Evolutionary conservation across 2,329 filamentous ascomycete genomes (phyloP), one percentile per base, ranked within the genome.

Genomic region (Hypomyces perniciosus): DNA sequence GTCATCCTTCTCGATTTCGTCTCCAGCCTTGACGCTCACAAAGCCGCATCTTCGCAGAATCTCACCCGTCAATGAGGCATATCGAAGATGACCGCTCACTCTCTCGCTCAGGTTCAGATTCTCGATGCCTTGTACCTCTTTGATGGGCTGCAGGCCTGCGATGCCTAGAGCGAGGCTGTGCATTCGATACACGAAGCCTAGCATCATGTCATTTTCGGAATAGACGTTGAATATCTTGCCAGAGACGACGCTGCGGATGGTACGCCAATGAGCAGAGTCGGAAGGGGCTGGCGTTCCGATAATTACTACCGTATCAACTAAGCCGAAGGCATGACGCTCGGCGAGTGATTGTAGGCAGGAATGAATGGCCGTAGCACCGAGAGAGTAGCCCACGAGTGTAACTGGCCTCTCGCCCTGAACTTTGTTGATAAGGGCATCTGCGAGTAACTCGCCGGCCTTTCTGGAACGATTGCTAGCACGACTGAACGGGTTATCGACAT

Each of bases 191-290:
- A 96, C 73, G 64, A 96, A 92, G 1, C 83, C 90, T 1, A 96
- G 81, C 31, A 96, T 83, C 61, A 89, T 88, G 67, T 96, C 91
- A 54, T 93, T 91, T 47, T 85, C 83, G 2, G 88, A 92, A 68
- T 86, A 96, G 7, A 92, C 89, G 59, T 96, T 96, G 59, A 95
- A 86, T 6, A 96, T 77, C 51, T 86, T 80, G 2, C 91, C 90
- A 2, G 85, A 81, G 1, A 95, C 90, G 1, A 92, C 88, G 41
- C 80, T 82, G 30, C 89, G 81, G 57, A 95, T 81, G 35, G 81
- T 75, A 41, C 84, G 79, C 91, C 91, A 96, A 58, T 90, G 82
- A 1, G 76, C 76, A 0, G 79, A 69, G 41, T 85, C 80, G 0
- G 85, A 88, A 0, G 91, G 89, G 0, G 86, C 82, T 0, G 91